phyloP scores from a whole-genome alignment of 805 yeast species.

The Starmerella vitae region DNA sequence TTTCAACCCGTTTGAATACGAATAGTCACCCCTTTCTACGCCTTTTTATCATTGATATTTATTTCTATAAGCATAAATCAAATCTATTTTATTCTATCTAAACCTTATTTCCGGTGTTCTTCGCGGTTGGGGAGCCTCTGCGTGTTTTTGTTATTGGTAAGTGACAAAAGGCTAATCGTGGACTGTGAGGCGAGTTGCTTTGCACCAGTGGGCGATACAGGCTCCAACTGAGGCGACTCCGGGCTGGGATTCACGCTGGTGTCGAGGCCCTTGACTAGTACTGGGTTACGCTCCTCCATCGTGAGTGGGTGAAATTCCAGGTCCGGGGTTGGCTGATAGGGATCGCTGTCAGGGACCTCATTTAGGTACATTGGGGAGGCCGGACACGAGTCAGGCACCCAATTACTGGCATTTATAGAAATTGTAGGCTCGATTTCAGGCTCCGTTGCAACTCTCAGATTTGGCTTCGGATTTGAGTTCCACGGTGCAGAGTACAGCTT shows the following conservation, averaged over 20 bases:
- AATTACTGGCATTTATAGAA: not conserved
- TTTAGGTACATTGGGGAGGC: conserved; percentile 11
- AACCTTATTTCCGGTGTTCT: not conserved
- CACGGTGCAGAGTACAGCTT: conserved; percentile 15
- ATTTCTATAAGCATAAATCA: not conserved
- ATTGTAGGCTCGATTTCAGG: conserved; percentile 6
- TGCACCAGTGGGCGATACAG: not conserved
- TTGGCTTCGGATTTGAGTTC: not conserved
- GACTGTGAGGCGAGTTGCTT: not conserved
- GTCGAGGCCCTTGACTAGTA: not conserved
- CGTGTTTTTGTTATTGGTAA: not conserved
- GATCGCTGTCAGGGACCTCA: conserved; percentile 19
- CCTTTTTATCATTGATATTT: no score
- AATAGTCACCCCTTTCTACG: not conserved
- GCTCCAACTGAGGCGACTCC: not conserved
- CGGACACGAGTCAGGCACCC: conserved; percentile 18
- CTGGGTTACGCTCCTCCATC: no score
- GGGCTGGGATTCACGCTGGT: not conserved
- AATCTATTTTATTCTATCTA: no score
- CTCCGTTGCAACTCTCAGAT: no score
- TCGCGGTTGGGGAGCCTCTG: no score
- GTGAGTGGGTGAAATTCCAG: no score
- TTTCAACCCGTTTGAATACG: conserved; percentile 18
- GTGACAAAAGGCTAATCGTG: not conserved
- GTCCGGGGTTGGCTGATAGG: not conserved